phyloP scores from a whole-genome alignment of 164 flowering plant genomes.

The Chimonanthus salicifolius region DNA sequence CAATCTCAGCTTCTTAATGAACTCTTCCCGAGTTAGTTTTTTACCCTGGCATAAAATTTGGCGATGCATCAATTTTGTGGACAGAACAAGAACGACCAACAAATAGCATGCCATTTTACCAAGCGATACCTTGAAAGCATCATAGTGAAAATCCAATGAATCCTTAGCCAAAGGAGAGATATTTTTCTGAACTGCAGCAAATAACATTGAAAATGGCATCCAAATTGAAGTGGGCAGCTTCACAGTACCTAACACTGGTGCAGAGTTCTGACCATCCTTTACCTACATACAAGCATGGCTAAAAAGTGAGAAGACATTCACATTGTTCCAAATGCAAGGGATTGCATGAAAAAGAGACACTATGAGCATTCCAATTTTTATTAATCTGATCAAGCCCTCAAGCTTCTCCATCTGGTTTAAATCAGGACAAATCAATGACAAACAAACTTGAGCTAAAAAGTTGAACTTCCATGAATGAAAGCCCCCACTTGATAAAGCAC shows the following conservation, averaged over 20 bases:
- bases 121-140: conserved; percentile 13
- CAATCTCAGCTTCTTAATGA: conserved; percentile 1
- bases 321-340: not conserved
- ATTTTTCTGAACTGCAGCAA: conserved; percentile 40
- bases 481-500: conserved; percentile 6
- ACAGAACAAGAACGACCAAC: not conserved
- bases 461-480: not conserved
- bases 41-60: not conserved
- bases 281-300: not conserved
- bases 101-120: not conserved
- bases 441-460: conserved; percentile 5
- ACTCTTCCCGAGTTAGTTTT: not conserved
- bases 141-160: conserved; percentile 6
- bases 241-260: conserved; percentile 2
- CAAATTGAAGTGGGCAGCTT: conserved; percentile 56
- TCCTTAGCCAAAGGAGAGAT: conserved; percentile 23
- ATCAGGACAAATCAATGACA: conserved; percentile 3
- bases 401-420: not conserved
- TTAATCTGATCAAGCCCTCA: not conserved
- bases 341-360: not conserved
- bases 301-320: not conserved
- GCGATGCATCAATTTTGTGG: not conserved
- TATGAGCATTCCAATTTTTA: not conserved
- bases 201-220: conserved; percentile 57
- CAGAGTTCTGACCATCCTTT: conserved; percentile 1